These are phyloP conservation scores for Ilex aquifolium DNA, from an alignment of 257 asterid species.

Conservation along the genomic window DNA sequence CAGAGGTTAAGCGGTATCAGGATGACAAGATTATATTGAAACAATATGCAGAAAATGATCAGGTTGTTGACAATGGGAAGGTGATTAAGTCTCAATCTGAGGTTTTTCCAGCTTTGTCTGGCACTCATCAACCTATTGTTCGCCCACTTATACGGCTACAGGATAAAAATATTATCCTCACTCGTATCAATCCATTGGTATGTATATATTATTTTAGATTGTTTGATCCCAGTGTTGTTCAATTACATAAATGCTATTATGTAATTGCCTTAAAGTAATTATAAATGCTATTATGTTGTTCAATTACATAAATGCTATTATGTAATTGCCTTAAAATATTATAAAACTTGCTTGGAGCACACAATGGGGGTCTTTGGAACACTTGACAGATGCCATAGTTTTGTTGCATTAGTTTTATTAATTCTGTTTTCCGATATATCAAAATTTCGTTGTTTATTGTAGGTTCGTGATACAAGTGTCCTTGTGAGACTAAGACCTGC, in stretches of 20 bases:
- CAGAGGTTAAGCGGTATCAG: slow-evolving; percentile 87
- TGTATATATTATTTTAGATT: slow-evolving; percentile 14
- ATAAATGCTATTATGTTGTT: too few relatives aligned
- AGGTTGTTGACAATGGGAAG: slow-evolving; percentile 82
- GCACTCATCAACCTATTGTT: slow-evolving; percentile 68
- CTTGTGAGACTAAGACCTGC: slow-evolving; percentile 98
- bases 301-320: too few relatives aligned
- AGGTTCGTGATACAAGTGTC: slow-evolving; percentile 98
- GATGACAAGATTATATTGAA: slow-evolving; percentile 80
- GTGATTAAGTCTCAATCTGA: slow-evolving; percentile 76
- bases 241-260: neutral
- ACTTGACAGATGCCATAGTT: neutral
- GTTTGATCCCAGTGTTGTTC: neutral
- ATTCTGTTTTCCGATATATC: slow-evolving; percentile 1
- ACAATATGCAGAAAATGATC: slow-evolving; percentile 95
- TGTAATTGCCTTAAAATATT: too few relatives aligned
- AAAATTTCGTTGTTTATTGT: slow-evolving; percentile 13
- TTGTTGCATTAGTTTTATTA: neutral
- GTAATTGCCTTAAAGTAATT: too few relatives aligned
- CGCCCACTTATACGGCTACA: slow-evolving; percentile 87
- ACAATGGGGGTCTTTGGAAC: neutral
- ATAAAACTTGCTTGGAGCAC: slow-evolving; percentile 4
- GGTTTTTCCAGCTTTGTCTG: slow-evolving; percentile 82
- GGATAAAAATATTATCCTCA: slow-evolving; percentile 82
- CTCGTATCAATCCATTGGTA: slow-evolving; percentile 91